phyloP scores from a whole-genome alignment of 768 basidiomycete species.

The Clitopilus hobsonii region DNA sequence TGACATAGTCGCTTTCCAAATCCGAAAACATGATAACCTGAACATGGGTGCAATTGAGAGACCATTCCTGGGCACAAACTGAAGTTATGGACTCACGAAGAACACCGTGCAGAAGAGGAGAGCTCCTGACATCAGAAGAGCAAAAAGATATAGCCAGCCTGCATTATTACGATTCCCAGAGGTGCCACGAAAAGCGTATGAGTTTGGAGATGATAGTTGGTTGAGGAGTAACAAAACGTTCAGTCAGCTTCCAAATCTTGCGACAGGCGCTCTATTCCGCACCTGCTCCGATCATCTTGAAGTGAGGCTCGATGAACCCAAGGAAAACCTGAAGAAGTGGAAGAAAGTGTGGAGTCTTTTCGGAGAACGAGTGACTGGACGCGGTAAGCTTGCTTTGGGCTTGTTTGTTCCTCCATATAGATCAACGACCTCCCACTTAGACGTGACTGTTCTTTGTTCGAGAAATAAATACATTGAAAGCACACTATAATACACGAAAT shows the following conservation, averaged over 20 bases:
- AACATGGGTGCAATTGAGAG: background rate
- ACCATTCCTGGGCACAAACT: background rate
- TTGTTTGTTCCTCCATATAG: constrained; percentile 4
- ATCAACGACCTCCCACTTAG: too few species aligned
- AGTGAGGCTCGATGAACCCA: background rate
- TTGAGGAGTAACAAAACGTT: background rate
- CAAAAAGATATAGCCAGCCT: constrained; percentile 98
- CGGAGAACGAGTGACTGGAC: background rate
- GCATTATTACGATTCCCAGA: too few species aligned
- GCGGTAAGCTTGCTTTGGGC: background rate
- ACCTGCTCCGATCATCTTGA: background rate
- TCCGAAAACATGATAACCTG: constrained; percentile 99
- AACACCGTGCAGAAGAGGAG: constrained; percentile 99
- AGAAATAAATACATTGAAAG: too few species aligned
- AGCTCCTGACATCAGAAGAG: constrained; percentile 91
- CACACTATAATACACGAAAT: constrained; percentile 4
- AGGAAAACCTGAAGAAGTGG: background rate
- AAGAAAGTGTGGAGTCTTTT: background rate
- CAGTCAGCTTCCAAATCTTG: background rate
- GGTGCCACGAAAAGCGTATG: background rate
- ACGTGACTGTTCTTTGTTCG: too few species aligned
- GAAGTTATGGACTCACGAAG: constrained; percentile 66
- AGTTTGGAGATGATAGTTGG: background rate
- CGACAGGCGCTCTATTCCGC: background rate
- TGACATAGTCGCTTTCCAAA: constrained; percentile 99